These are phyloP conservation scores for Ceratobasidium sp. DNA, from an alignment of 1,284 basidiomycete genomes.

Conservation along the genomic window DNA sequence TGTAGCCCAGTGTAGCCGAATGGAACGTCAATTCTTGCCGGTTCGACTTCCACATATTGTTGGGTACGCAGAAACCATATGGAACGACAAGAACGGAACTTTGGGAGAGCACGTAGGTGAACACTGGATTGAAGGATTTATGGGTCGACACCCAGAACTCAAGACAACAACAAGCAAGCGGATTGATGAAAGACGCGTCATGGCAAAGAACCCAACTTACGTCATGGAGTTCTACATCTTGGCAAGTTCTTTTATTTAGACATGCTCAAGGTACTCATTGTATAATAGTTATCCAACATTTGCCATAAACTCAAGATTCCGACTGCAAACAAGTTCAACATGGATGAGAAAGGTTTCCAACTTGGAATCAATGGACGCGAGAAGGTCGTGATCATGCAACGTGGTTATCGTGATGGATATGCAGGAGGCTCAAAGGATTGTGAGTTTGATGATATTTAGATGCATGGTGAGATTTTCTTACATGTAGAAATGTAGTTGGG, in stretches of 20 bases:
- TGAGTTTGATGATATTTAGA: not conserved
- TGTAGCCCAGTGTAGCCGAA: not conserved
- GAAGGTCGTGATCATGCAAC: constrained; percentile 2
- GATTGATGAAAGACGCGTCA: constrained; percentile 3
- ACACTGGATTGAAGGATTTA: constrained; percentile 16
- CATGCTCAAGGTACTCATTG: too few relatives aligned
- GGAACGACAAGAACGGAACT: not conserved
- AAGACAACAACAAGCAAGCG: not conserved
- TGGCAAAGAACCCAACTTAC: not conserved
- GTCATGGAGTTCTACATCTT: constrained; percentile 30
- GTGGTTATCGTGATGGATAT: not conserved
- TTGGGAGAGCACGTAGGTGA: not conserved
- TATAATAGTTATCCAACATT: not conserved
- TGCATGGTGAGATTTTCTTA: not conserved
- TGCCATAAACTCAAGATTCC: not conserved
- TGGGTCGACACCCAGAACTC: constrained; percentile 4
- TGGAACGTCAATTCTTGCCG: constrained; percentile 3
- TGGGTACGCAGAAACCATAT: constrained; percentile 16
- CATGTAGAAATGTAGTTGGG: not conserved
- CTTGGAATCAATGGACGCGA: not conserved
- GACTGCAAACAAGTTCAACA: not conserved
- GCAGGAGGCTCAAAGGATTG: not conserved
- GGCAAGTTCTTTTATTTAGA: not conserved
- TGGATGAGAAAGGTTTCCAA: constrained; percentile 27
- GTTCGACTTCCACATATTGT: constrained; percentile 8